These are phyloP conservation scores for Neonectria magnoliae DNA, from an alignment of 2,329 filamentous ascomycete genomes.

Conservation along the genomic window DNA sequence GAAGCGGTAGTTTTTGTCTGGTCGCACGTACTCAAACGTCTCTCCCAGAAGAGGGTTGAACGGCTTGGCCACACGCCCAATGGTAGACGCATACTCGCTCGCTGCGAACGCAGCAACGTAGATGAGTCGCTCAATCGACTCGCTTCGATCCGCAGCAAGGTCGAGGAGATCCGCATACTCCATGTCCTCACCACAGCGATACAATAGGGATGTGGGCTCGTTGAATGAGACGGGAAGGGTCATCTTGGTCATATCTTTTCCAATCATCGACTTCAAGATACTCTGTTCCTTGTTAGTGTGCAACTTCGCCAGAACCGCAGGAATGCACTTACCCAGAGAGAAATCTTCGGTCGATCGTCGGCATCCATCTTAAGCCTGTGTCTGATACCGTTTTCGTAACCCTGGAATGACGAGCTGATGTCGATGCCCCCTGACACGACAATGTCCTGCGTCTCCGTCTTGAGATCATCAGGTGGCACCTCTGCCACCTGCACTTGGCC, in stretches of 20 bases:
- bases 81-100: conserved; percentile 96
- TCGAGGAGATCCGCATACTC: conserved; percentile 96
- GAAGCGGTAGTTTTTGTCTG: conserved; percentile 97
- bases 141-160: conserved; percentile 82
- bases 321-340: conserved; percentile 81
- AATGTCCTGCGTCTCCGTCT: conserved; percentile 55
- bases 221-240: conserved; percentile 98
- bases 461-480: conserved; percentile 63
- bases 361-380: conserved; percentile 86
- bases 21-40: conserved; percentile 94
- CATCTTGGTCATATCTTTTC: conserved; percentile 99
- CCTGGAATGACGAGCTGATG: conserved; percentile 81
- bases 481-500: conserved; percentile 86
- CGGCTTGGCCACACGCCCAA: conserved; percentile 95
- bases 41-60: conserved; percentile 97
- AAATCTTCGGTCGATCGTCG: conserved; percentile 92
- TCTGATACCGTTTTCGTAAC: conserved; percentile 90
- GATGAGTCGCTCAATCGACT: conserved; percentile 90
- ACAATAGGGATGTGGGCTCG: conserved; percentile 93
- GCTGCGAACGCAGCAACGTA: conserved; percentile 97
- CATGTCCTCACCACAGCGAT: conserved; percentile 97
- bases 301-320: too few relatives aligned
- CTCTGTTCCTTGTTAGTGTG: conserved; percentile 64
- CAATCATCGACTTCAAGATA: conserved; percentile 99
- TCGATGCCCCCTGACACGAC: conserved; percentile 61